Conservation (phyloP, 2,329 filamentous ascomycete species). For the Fusarium kyushuense region DNA sequence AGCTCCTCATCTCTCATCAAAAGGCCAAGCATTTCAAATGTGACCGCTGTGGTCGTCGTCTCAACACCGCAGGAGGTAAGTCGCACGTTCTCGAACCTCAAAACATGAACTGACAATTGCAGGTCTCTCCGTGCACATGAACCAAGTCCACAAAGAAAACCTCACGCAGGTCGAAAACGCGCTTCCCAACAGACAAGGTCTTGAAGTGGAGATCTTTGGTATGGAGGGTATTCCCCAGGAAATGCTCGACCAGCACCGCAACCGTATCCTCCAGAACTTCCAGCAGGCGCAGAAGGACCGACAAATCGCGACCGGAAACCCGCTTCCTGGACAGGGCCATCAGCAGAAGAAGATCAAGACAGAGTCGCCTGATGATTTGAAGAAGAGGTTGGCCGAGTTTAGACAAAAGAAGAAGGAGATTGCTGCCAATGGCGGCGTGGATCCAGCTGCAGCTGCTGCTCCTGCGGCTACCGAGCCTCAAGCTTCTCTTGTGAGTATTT, state of each 20-base stretch:
- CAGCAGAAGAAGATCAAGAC: slow-evolving; percentile 75
- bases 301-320: slow-evolving; percentile 85
- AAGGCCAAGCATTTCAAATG: slow-evolving; percentile 99
- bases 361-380: slow-evolving; percentile 81
- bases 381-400: slow-evolving; percentile 82
- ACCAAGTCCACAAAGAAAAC: slow-evolving; percentile 97
- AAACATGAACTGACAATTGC: slow-evolving; percentile 26
- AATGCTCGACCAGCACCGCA: slow-evolving; percentile 83
- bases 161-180: slow-evolving; percentile 92
- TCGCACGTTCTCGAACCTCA: not conserved
- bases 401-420: slow-evolving; percentile 75
- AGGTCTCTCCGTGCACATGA: slow-evolving; percentile 97
- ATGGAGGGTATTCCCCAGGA: slow-evolving; percentile 97
- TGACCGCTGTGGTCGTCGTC: slow-evolving; percentile 84
- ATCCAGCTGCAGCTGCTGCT: slow-evolving; percentile 39
- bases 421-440: slow-evolving; percentile 61
- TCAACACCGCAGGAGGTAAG: slow-evolving; percentile 95
- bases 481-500: slow-evolving; percentile 68
- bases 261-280: slow-evolving; percentile 86
- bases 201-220: slow-evolving; percentile 96
- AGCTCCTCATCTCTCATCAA: slow-evolving; percentile 96
- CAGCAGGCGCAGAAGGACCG: slow-evolving; percentile 88
- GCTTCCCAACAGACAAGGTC: slow-evolving; percentile 83
- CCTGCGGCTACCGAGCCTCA: slow-evolving; percentile 59
- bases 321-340: slow-evolving; percentile 71